These are phyloP conservation scores for Scleromitrula shiraiana DNA, from an alignment of 2,329 filamentous ascomycete genomes.

Conservation along the genomic window DNA sequence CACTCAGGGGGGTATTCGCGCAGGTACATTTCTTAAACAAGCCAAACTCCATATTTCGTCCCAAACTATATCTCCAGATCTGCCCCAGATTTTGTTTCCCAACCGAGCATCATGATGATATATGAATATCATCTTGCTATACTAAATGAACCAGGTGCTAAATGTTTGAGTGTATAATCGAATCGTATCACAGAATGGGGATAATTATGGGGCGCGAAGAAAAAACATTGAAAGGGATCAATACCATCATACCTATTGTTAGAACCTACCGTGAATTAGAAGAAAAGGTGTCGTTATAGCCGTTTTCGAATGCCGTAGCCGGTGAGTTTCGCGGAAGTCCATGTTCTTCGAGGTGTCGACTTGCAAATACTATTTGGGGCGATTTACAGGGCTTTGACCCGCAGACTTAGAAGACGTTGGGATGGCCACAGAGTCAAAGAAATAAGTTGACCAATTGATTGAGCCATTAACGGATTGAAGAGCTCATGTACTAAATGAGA, in stretches of 20 bases:
- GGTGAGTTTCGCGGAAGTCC: not conserved
- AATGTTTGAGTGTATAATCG: constrained; percentile 13
- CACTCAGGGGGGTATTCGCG: constrained; percentile 5
- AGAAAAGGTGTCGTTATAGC: not conserved
- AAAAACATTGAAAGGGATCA: constrained; percentile 7
- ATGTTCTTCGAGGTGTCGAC: not conserved
- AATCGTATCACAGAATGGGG: constrained; percentile 15
- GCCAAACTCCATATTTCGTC: not conserved
- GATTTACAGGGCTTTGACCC: not conserved
- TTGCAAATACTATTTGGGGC: too few species aligned
- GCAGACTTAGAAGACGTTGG: constrained; percentile 6
- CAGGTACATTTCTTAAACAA: constrained; percentile 1
- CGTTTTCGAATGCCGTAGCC: not conserved
- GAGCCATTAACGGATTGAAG: not conserved
- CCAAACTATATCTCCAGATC: not conserved
- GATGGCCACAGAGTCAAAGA: not conserved
- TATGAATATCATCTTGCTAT: constrained; percentile 15
- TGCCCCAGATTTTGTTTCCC: constrained; percentile 3
- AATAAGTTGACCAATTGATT: not conserved
- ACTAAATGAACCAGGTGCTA: constrained; percentile 15
- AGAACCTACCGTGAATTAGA: constrained; percentile 18
- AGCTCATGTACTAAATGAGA: not conserved
- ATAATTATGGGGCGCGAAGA: constrained; percentile 6
- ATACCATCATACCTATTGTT: constrained; percentile 22
- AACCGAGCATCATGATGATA: constrained; percentile 6